Evolutionary conservation across 306 rosid species (phyloP), one percentile per base, ranked within the genome.

Genomic region (Oxytropis ochrocephala): DNA sequence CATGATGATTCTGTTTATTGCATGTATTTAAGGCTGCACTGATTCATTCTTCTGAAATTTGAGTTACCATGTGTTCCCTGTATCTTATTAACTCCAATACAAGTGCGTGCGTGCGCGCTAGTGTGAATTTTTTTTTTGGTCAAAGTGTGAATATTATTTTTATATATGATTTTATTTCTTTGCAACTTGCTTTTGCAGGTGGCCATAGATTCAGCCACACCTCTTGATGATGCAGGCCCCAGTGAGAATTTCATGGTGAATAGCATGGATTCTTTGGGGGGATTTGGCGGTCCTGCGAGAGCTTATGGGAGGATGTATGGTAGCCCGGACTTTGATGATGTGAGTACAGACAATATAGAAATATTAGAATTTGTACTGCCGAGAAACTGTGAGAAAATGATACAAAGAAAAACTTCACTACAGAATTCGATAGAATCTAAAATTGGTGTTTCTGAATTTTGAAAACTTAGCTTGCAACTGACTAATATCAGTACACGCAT

Each of bases 291-390:
- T 72, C 96, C 98, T 21, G 77, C 87, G 80, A 91, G 97, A 54
- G 72, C 88, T 38, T 94, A 94, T 73, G 97, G 92, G 74, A 84
- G 97, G 84, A 91, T 95, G 97, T 91, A 89, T 46, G 92, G 96
- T 35, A 86, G 92, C 86, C 77, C 86, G 14, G 97, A 95, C 72
- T 89, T 78, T 38, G 97, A 91, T 58, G 96, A 95, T 78, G 99
- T 95, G 81, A 87, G 97, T 85, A 24, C 21, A 48, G 47, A 66
- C 46, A 29, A 65, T 47, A 13, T 30, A 7, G 19, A 17, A 6
- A 17, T 11, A 38, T 18, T 39, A 36, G 36, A 7, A 59, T 59
- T 38, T 57, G 44, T 8, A 33, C 35, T 57, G 27, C 64, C 13
- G 27, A 57, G 21, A 32, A 2, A 33, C 7, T 57, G 43, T 57